A percentile compares a stretch with the other conserved stretches of the same genome.
Conservation (phyloP, 1,284 basidiomycete genomes). For the Ceraceosorus guamensis region DNA sequence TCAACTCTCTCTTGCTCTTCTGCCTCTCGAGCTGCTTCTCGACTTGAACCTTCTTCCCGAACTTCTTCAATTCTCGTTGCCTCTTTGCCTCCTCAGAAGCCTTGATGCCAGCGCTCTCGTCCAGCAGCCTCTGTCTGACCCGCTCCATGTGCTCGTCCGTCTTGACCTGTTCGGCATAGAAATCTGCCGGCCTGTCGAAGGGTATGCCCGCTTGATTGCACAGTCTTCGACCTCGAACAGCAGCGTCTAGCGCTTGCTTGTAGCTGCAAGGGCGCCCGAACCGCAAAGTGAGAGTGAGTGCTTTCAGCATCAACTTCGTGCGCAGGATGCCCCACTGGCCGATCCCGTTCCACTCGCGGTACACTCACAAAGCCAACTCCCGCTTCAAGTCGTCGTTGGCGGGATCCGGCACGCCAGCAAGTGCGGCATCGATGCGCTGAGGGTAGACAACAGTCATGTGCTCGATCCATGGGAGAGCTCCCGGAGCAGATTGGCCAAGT, state of each 20-base stretch:
- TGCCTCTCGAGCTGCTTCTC: slow-evolving; percentile 76
- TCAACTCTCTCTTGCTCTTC: slow-evolving; percentile 70
- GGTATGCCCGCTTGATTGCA: slow-evolving; percentile 69
- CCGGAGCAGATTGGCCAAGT: slow-evolving; percentile 1
- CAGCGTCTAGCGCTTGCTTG: slow-evolving; percentile 83
- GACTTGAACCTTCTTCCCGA: slow-evolving; percentile 89
- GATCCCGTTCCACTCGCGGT: neutral
- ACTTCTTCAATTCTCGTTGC: slow-evolving; percentile 93
- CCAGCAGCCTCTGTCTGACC: slow-evolving; percentile 79
- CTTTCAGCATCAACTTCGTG: slow-evolving; percentile 4
- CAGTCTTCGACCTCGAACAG: slow-evolving; percentile 65
- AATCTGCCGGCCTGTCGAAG: slow-evolving; percentile 88
- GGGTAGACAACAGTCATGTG: slow-evolving; percentile 37
- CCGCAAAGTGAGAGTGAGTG: neutral
- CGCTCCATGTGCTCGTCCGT: slow-evolving; percentile 94
- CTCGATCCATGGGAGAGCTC: slow-evolving; percentile 43
- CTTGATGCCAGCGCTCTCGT: slow-evolving; percentile 82
- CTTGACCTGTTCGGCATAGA: slow-evolving; percentile 99
- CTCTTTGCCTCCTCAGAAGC: slow-evolving; percentile 83
- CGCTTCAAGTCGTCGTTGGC: slow-evolving; percentile 77
- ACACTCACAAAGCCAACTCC: slow-evolving; percentile 80
- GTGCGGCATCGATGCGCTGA: slow-evolving; percentile 50
- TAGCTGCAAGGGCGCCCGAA: slow-evolving; percentile 73
- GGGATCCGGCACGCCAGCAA: slow-evolving; percentile 48
- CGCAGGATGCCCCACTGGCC: too few species aligned